Conservation (phyloP, 2,329 filamentous ascomycete species). For the Alternaria ventricosa region DNA sequence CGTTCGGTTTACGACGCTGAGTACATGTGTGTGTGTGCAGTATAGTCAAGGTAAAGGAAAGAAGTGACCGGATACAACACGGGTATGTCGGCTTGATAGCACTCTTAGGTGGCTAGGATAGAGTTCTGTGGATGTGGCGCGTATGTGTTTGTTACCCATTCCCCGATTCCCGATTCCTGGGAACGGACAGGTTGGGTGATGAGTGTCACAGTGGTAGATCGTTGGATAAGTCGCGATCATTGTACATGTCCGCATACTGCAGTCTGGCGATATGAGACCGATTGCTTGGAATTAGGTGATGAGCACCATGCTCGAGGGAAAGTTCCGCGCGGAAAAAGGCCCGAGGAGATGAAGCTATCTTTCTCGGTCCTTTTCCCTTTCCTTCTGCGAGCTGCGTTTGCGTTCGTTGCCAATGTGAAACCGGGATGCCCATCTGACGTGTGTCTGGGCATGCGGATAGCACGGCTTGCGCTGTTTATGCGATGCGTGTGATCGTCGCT, state of each 20-base stretch:
- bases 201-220: background rate
- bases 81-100: slow-evolving; percentile 3
- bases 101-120: background rate
- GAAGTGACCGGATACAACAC: slow-evolving; percentile 2
- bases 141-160: background rate
- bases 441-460: background rate
- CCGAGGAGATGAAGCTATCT: background rate
- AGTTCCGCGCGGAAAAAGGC: background rate
- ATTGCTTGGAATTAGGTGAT: background rate
- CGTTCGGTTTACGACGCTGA: background rate
- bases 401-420: background rate
- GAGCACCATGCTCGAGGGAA: background rate
- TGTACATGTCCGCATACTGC: background rate
- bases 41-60: background rate
- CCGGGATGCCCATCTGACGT: background rate
- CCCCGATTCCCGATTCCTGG: background rate
- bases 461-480: background rate
- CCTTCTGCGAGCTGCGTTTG: background rate
- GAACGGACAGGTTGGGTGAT: background rate
- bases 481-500: background rate
- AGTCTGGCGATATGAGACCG: background rate
- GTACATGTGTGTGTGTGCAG: background rate
- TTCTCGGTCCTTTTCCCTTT: background rate
- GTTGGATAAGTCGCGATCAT: background rate
- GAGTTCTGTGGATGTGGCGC: background rate